A percentile compares a stretch with the other conserved stretches of the same genome.
Conservation (phyloP, 768 basidiomycete species). For the Mycena polygramma region DNA sequence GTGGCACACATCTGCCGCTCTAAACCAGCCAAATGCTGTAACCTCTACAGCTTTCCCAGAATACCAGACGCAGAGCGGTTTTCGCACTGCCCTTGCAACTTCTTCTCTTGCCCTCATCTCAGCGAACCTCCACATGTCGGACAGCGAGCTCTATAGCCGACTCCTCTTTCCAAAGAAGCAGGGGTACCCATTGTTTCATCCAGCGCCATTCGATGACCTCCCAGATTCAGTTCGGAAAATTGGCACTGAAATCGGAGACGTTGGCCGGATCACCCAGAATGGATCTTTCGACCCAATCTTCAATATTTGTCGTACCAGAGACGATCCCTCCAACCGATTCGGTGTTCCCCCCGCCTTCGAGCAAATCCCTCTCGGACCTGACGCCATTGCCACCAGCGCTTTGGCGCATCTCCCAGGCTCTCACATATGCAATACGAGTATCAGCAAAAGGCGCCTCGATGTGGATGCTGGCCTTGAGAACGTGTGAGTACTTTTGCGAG, state of each 20-base stretch:
- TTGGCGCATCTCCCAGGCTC: conserved; percentile 9
- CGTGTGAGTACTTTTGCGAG: background rate
- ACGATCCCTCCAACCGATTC: conserved; percentile 28
- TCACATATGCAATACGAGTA: conserved; percentile 7
- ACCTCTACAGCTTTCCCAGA: too few relatives aligned
- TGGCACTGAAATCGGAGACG: conserved; percentile 33
- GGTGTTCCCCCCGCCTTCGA: conserved; percentile 28
- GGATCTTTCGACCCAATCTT: conserved; percentile 34
- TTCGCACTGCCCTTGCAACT: too few relatives aligned
- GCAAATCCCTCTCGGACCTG: conserved; percentile 2
- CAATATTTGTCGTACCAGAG: conserved; percentile 28
- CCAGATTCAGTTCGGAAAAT: background rate
- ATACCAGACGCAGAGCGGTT: too few relatives aligned
- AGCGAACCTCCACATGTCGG: conserved; percentile 12
- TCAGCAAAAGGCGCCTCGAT: conserved; percentile 19
- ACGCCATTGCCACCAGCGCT: background rate
- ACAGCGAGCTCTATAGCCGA: conserved; percentile 7
- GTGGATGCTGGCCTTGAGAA: background rate
- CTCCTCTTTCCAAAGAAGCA: conserved; percentile 9
- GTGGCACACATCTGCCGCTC: too few relatives aligned
- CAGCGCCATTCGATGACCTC: conserved; percentile 11
- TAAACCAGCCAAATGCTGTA: too few relatives aligned
- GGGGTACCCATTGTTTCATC: conserved; percentile 21
- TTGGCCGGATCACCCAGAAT: conserved; percentile 31
- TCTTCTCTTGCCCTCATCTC: too few relatives aligned